phyloP scores from a whole-genome alignment of 2,329 filamentous ascomycete genomes.

The Davidsoniella neocaledoniae region DNA sequence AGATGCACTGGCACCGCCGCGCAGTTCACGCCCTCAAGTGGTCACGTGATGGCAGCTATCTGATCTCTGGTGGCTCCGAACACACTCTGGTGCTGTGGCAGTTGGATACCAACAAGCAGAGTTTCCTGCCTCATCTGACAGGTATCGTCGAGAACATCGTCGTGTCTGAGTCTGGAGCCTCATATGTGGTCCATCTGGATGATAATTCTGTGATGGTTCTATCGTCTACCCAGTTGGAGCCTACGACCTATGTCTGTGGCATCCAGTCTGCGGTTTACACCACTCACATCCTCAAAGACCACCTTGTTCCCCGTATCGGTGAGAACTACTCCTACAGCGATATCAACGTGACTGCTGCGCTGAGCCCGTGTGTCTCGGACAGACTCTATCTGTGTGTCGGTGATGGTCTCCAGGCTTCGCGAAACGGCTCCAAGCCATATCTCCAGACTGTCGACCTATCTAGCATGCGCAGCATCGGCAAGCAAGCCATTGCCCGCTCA shows the following conservation, averaged over 20 bases:
- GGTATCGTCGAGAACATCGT: constrained; percentile 72
- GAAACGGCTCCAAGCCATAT: constrained; percentile 34
- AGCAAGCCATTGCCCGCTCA: constrained; percentile 77
- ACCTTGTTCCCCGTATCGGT: constrained; percentile 32
- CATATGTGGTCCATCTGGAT: constrained; percentile 70
- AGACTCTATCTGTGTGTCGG: constrained; percentile 53
- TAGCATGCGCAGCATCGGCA: constrained; percentile 58
- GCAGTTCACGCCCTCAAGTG: constrained; percentile 75
- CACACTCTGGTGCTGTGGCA: constrained; percentile 88
- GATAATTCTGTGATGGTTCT: constrained; percentile 87
- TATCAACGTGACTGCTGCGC: constrained; percentile 25
- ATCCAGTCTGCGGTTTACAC: constrained; percentile 50
- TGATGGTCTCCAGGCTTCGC: constrained; percentile 38
- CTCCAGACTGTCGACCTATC: constrained; percentile 81
- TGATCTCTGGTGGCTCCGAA: constrained; percentile 85
- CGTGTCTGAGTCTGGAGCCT: constrained; percentile 61
- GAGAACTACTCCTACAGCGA: constrained; percentile 22
- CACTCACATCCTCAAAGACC: constrained; percentile 32
- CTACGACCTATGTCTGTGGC: constrained; percentile 68
- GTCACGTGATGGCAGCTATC: constrained; percentile 89
- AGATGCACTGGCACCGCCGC: constrained; percentile 81
- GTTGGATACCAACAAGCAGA: constrained; percentile 65
- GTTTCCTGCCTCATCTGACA: constrained; percentile 79
- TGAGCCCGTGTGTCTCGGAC: constrained; percentile 45
- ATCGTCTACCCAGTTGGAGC: constrained; percentile 76